Evolutionary conservation across 768 basidiomycete genomes (phyloP).

Genomic region (Nidularia pulvinata): DNA sequence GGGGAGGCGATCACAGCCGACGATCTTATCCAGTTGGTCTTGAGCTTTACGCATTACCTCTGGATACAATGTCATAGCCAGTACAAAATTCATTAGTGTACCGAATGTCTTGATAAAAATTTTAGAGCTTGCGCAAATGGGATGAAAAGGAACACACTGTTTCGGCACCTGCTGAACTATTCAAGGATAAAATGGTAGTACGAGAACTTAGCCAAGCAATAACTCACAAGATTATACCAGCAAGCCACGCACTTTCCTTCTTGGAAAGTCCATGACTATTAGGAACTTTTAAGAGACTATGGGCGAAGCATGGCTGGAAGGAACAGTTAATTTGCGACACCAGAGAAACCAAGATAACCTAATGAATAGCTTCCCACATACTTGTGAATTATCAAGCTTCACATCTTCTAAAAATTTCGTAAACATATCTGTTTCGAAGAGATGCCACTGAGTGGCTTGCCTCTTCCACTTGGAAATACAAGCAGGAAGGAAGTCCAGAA

Average conservation of each 20-base stretch:
- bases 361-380: background rate
- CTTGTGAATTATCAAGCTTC: background rate
- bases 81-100: too few relatives aligned
- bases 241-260: background rate
- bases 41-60: too few relatives aligned
- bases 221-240: background rate
- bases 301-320: background rate
- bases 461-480: background rate
- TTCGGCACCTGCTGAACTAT: background rate
- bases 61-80: too few relatives aligned
- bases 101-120: too few relatives aligned
- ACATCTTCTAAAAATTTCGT: background rate
- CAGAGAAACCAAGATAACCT: background rate
- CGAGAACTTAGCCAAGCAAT: background rate
- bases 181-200: background rate
- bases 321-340: background rate
- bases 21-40: too few relatives aligned
- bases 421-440: background rate
- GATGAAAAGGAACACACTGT: background rate
- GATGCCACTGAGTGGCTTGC: background rate
- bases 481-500: background rate
- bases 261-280: background rate
- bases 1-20: too few relatives aligned
- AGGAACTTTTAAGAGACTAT: background rate
- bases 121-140: too few relatives aligned